Percentiles rank a stretch among this genome's conserved stretches.
phyloP scores from a whole-genome alignment of 202 grass and related monocot species.

The Panicum virgatum region DNA sequence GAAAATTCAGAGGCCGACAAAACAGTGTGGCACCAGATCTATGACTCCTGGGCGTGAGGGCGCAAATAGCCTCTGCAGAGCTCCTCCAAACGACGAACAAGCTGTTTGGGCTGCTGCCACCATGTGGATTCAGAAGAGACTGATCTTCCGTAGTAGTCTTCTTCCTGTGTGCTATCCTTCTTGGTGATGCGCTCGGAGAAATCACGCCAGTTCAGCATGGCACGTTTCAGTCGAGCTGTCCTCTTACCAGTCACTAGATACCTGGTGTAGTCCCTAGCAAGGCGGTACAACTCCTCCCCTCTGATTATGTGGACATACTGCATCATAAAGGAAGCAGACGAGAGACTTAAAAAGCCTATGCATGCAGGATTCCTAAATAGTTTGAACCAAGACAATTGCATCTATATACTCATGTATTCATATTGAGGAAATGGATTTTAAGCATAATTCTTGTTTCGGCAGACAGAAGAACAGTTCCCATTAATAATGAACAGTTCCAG shows the following conservation, averaged over 20 bases:
- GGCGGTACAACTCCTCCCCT: constrained; percentile 56
- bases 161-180: constrained; percentile 31
- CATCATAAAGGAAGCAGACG: background rate
- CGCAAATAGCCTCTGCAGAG: constrained; percentile 44
- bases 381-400: background rate
- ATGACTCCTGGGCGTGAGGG: constrained; percentile 36
- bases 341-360: background rate
- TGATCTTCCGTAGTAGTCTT: constrained; percentile 1
- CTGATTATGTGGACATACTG: constrained; percentile 69
- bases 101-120: constrained; percentile 47
- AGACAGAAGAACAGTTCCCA: background rate
- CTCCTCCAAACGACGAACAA: constrained; percentile 32
- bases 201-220: constrained; percentile 51
- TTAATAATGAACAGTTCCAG: background rate
- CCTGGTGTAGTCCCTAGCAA: constrained; percentile 58
- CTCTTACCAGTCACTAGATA: constrained; percentile 58
- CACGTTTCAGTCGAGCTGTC: constrained; percentile 49
- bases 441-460: background rate
- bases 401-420: background rate
- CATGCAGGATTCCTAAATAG: background rate
- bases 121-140: constrained; percentile 25
- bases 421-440: background rate
- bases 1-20: background rate
- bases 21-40: background rate
- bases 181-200: constrained; percentile 47